Base-by-base conservation (phyloP, 2,329 filamentous ascomycete species). In the Pyrenochaeta sp. region DNA sequence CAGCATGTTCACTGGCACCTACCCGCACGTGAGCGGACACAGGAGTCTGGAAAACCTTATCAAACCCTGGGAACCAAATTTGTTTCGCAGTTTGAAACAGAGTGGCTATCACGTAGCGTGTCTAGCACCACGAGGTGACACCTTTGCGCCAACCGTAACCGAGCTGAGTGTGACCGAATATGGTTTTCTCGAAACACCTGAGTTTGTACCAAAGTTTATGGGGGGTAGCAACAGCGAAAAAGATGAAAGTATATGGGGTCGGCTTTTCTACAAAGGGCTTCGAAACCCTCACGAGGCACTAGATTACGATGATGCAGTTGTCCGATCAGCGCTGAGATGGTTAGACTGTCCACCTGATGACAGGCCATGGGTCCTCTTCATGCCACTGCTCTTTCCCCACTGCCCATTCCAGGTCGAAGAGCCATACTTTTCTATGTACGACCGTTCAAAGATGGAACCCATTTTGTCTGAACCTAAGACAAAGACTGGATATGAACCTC, bases 331-430 rank as follows among this genome's bases (percentile, higher is more conserved):
- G 0, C 39, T 80, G 31, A 73, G 71, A 7, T 82, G 79, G 79
- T 64, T 82, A 0, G 75, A 79, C 15, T 73, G 70, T 15, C 79
- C 78, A 0, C 79, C 80, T 17, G n/a, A 50, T 43, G 30, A 57
- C 30, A 73, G 73, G 51, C 78, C 78, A 1, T 80, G 76, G 77
- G 74, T 79, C 0, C 53, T 81, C 0, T 80, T 78, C 48, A 65
- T 81, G 71, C 77, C 78, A 0, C 61, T 80, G 0, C 58, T 78
- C 5, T 80, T 81, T 54, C 78, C 80, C 0, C 77, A 82, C 55
- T 79, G 76, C n/a, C 79, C 79, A 0, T 82, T 82, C 31, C 69
- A 77, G 18, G 78, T 81, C 1, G 80, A 82, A 50, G 79, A 81
- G 61, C 79, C 79, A 0, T 81, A 76, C 48, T 81, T 81, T 50